phyloP scores from a whole-genome alignment of 2,329 filamentous ascomycete genomes.

The Aureobasidium uvarum region DNA sequence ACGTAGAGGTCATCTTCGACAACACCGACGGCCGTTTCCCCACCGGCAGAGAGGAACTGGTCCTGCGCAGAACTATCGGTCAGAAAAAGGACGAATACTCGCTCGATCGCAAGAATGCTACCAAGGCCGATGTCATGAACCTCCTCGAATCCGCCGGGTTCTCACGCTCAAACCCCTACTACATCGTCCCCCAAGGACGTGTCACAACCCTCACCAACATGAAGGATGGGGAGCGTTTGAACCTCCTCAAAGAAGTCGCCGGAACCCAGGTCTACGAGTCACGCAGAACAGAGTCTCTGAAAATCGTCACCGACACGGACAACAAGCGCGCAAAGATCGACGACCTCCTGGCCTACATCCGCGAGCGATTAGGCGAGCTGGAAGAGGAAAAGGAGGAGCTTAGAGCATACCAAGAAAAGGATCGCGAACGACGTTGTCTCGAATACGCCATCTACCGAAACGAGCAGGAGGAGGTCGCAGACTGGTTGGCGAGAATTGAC shows the following conservation, averaged over 20 bases:
- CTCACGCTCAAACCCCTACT: slow-evolving; percentile 96
- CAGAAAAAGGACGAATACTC: slow-evolving; percentile 99
- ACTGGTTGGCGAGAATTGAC: slow-evolving; percentile 78
- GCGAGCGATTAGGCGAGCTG: slow-evolving; percentile 80
- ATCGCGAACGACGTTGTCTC: slow-evolving; percentile 84
- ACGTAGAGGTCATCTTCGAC: slow-evolving; percentile 98
- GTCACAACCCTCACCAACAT: slow-evolving; percentile 97
- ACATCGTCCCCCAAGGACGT: slow-evolving; percentile 96
- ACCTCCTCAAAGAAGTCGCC: slow-evolving; percentile 93
- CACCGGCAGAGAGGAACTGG: slow-evolving; percentile 85
- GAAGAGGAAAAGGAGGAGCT: slow-evolving; percentile 98
- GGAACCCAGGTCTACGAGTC: slow-evolving; percentile 97
- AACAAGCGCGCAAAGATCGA: slow-evolving; percentile 95
- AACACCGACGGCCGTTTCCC: slow-evolving; percentile 95
- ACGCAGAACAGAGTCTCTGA: slow-evolving; percentile 83
- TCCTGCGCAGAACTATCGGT: slow-evolving; percentile 89
- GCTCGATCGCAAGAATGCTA: slow-evolving; percentile 93
- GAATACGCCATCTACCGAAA: slow-evolving; percentile 94
- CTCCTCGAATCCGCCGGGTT: slow-evolving; percentile 94
- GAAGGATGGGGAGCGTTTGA: slow-evolving; percentile 91
- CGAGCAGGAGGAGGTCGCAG: slow-evolving; percentile 76
- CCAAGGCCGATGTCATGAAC: slow-evolving; percentile 91
- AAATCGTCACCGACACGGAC: slow-evolving; percentile 96
- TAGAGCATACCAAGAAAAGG: slow-evolving; percentile 89
- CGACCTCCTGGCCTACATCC: slow-evolving; percentile 85